A percentile compares a stretch with the other conserved stretches of the same genome.
These are phyloP conservation scores for Penicillium griseofulvum DNA, from an alignment of 2,329 filamentous ascomycete species.

Conservation along the genomic window DNA sequence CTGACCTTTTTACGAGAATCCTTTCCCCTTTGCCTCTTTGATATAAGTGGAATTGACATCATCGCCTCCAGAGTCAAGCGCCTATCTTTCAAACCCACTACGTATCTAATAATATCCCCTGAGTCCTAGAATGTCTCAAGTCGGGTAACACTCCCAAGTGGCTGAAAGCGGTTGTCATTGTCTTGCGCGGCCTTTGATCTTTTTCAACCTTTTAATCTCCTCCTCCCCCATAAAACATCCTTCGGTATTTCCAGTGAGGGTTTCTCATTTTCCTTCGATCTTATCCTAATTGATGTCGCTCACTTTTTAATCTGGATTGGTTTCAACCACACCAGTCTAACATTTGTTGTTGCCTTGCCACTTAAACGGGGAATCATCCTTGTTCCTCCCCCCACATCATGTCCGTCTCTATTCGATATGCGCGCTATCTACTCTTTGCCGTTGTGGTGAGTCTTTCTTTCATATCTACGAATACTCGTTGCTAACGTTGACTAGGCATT, in stretches of 20 bases:
- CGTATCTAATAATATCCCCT: constrained; percentile 6
- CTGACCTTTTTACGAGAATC: neutral
- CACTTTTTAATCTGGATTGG: constrained; percentile 5
- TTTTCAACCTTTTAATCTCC: constrained; percentile 11
- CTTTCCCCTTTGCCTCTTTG: neutral
- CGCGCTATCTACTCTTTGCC: constrained; percentile 72
- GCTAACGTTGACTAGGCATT: constrained; percentile 50
- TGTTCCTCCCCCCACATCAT: constrained; percentile 15
- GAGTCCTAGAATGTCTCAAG: constrained; percentile 12
- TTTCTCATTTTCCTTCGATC: neutral
- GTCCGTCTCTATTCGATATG: constrained; percentile 33
- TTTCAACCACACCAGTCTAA: constrained; percentile 8
- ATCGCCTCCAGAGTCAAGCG: neutral
- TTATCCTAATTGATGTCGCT: constrained; percentile 6
- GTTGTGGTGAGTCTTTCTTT: constrained; percentile 66
- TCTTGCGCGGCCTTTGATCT: constrained; percentile 20
- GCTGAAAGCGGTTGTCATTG: constrained; percentile 24
- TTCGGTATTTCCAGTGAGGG: neutral
- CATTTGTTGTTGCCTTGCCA: constrained; percentile 10
- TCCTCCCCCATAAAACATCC: constrained; percentile 1
- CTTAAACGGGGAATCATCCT: constrained; percentile 4
- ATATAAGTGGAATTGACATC: neutral
- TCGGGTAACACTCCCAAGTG: constrained; percentile 18
- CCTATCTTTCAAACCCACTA: neutral
- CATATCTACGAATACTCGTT: neutral